These are phyloP conservation scores for Blastobotrys serpentis DNA, from an alignment of 1,139 yeast genomes.

Conservation along the genomic window DNA sequence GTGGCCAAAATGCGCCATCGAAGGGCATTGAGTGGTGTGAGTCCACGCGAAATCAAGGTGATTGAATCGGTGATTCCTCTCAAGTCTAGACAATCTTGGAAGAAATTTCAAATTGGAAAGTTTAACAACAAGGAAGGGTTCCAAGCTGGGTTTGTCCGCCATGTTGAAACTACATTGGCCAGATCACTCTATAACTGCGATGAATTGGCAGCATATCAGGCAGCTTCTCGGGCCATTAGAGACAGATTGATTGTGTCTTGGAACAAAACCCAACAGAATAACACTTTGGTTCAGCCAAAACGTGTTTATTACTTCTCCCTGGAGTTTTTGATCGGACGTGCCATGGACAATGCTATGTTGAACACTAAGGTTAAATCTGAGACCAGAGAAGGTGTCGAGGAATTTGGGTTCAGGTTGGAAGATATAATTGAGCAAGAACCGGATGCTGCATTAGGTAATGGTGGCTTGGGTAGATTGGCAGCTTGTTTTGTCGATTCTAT, in stretches of 20 bases:
- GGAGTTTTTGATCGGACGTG: slow-evolving; percentile 93
- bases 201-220: slow-evolving; percentile 88
- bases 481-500: slow-evolving; percentile 92
- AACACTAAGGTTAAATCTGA: slow-evolving; percentile 62
- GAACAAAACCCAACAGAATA: slow-evolving; percentile 91
- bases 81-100: slow-evolving; percentile 75
- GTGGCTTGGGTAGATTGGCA: slow-evolving; percentile 92
- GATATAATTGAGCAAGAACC: slow-evolving; percentile 85
- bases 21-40: slow-evolving; percentile 84
- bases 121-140: slow-evolving; percentile 58
- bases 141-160: slow-evolving; percentile 70
- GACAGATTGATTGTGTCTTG: slow-evolving; percentile 82
- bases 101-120: slow-evolving; percentile 55
- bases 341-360: slow-evolving; percentile 89
- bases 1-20: slow-evolving; percentile 32
- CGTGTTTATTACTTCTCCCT: slow-evolving; percentile 83
- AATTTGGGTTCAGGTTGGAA: slow-evolving; percentile 84
- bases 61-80: slow-evolving; percentile 81
- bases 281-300: slow-evolving; percentile 80
- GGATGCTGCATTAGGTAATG: slow-evolving; percentile 93
- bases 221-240: slow-evolving; percentile 74
- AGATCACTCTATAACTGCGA: slow-evolving; percentile 91
- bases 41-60: slow-evolving; percentile 83
- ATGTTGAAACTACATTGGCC: slow-evolving; percentile 87
- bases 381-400: slow-evolving; percentile 57